phyloP scores from a whole-genome alignment of 2,329 filamentous ascomycete genomes.

The Zymoseptoria tritici region DNA sequence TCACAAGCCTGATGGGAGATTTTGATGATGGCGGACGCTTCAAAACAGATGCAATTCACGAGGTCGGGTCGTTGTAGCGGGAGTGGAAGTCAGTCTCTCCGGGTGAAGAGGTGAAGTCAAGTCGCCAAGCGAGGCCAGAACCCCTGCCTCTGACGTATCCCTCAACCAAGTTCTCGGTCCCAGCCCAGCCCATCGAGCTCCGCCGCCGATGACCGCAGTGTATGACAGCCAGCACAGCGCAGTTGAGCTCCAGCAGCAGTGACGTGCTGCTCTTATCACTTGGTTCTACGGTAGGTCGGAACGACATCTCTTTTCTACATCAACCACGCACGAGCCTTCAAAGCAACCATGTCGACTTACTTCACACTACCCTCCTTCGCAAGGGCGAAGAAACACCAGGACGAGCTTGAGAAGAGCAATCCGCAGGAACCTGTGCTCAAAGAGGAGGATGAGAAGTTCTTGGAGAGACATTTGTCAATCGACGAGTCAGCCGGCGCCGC shows the following conservation, averaged over 20 bases:
- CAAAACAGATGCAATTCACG: neutral
- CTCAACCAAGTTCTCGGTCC: neutral
- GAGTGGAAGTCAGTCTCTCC: neutral
- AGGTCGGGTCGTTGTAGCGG: neutral
- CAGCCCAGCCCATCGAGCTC: too few species aligned
- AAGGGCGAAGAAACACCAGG: constrained; percentile 30
- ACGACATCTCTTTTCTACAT: neutral
- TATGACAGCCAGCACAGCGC: constrained; percentile 9
- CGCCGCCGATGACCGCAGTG: neutral
- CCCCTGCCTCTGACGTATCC: neutral
- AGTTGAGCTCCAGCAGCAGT: neutral
- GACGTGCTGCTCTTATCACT: neutral
- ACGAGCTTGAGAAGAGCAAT: constrained; percentile 29
- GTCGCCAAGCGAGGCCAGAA: neutral
- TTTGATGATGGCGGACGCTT: too few species aligned
- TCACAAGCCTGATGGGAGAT: too few species aligned
- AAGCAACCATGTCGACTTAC: constrained; percentile 19
- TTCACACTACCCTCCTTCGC: constrained; percentile 30
- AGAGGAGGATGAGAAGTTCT: constrained; percentile 54
- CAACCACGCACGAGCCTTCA: neutral
- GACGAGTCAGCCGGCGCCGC: constrained; percentile 17
- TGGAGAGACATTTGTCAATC: constrained; percentile 31
- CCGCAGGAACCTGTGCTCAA: constrained; percentile 45
- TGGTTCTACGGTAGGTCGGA: neutral
- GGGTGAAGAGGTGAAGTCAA: neutral